phyloP scores from a whole-genome alignment of 179 eudicot species.

The Silene coronaria region DNA sequence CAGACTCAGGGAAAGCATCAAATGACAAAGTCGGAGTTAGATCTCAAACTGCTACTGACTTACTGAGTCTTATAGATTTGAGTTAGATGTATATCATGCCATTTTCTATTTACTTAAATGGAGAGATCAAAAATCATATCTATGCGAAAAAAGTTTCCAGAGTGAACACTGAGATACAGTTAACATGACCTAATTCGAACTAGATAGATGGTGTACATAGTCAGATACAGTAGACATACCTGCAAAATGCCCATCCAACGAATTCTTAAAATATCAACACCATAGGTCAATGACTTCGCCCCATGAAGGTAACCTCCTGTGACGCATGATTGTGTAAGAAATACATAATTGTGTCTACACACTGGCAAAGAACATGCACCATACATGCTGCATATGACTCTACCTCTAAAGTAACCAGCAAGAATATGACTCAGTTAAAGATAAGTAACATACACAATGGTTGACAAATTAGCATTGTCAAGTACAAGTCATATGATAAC shows the following conservation, averaged over 20 bases:
- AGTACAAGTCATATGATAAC: not conserved
- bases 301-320: slow-evolving; percentile 92
- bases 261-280: slow-evolving; percentile 59
- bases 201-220: not conserved
- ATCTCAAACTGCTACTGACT: not conserved
- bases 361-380: not conserved
- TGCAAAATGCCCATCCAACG: slow-evolving; percentile 84
- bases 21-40: not conserved
- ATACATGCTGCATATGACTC: no score
- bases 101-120: not conserved
- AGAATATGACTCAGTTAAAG: no score
- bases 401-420: not conserved
- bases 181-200: no score
- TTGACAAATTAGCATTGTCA: no score
- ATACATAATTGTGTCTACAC: slow-evolving; percentile 5
- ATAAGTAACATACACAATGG: no score
- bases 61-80: not conserved
- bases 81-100: not conserved
- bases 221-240: slow-evolving; percentile 34
- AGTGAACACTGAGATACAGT: not conserved
- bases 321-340: slow-evolving; percentile 9
- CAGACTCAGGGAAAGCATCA: not conserved
- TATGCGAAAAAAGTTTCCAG: not conserved
- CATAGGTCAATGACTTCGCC: slow-evolving; percentile 63
- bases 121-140: no score